Conservation (phyloP, 2,329 filamentous ascomycete species). For the Gremmenia infestans region DNA sequence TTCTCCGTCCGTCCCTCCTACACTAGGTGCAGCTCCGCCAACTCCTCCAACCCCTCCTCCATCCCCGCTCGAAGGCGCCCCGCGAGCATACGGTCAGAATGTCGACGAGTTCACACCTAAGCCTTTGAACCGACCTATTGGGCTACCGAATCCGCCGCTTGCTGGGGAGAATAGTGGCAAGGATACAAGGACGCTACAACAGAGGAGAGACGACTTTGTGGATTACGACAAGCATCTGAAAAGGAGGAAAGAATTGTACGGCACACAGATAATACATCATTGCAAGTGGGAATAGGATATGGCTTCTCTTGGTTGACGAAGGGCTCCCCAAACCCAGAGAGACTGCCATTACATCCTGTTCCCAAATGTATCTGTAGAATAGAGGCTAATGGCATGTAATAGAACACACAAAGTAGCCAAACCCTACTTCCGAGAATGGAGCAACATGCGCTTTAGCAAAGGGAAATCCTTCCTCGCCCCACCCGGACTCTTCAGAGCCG, state of each 20-base stretch:
- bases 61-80: conserved; percentile 51
- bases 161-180: conserved; percentile 78
- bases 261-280: not conserved
- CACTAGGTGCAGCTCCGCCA: conserved; percentile 5
- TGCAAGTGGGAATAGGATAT: not conserved
- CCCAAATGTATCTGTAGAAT: not conserved
- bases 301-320: not conserved
- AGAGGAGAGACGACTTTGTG: conserved; percentile 75
- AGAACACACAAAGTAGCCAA: conserved; percentile 73
- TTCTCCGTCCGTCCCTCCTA: not conserved
- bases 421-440: conserved; percentile 96
- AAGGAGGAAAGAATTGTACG: conserved; percentile 68
- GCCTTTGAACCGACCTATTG: conserved; percentile 69
- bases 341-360: too few relatives aligned
- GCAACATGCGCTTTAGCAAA: conserved; percentile 72
- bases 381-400: conserved; percentile 6
- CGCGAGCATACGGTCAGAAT: conserved; percentile 54
- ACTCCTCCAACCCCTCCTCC: conserved; percentile 28
- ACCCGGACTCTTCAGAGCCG: conserved; percentile 74
- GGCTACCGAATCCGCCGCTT: conserved; percentile 67
- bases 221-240: conserved; percentile 80
- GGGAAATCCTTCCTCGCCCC: conserved; percentile 92
- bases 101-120: conserved; percentile 52
- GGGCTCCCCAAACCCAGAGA: not conserved
- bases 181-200: conserved; percentile 59